A percentile compares a stretch with the other conserved stretches of the same genome.
These are phyloP conservation scores for Wallacemonas collosoma DNA, from an alignment of 208 protist species.

Conservation along the genomic window DNA sequence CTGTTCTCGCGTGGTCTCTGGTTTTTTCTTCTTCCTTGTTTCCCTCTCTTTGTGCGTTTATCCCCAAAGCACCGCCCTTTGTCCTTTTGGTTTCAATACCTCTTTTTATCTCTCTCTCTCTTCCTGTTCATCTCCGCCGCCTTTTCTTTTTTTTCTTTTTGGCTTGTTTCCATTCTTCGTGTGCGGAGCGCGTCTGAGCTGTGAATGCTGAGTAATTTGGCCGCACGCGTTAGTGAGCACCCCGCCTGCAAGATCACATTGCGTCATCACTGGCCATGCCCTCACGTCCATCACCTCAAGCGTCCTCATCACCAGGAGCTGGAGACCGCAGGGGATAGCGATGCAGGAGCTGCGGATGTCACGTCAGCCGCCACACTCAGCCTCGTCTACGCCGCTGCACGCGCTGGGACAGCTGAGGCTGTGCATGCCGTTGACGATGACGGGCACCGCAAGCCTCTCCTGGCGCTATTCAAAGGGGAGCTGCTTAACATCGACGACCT, in stretches of 20 bases:
- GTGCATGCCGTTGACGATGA: not conserved
- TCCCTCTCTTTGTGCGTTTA: too few relatives aligned
- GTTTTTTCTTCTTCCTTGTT: constrained; percentile 6
- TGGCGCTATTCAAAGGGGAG: not conserved
- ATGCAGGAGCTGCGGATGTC: not conserved
- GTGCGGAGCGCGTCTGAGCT: not conserved
- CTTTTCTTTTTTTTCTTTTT: constrained; percentile 7
- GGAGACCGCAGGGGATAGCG: constrained; percentile 14
- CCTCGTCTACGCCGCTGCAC: constrained; percentile 2
- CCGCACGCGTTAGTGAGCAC: constrained; percentile 36
- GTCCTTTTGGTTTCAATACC: not conserved
- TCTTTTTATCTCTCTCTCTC: constrained; percentile 7
- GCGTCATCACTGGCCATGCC: constrained; percentile 55
- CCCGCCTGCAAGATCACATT: constrained; percentile 34
- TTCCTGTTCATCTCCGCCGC: not conserved
- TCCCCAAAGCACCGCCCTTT: too few relatives aligned
- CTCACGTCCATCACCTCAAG: constrained; percentile 35
- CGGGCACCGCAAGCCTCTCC: not conserved
- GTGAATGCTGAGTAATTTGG: constrained; percentile 28
- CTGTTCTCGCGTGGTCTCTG: not conserved
- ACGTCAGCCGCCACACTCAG: not conserved
- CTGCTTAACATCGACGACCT: not conserved
- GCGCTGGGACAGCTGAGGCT: not conserved
- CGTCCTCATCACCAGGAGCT: constrained; percentile 9
- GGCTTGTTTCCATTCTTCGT: not conserved